Evolutionary conservation across 768 basidiomycete species (phyloP), one percentile per base, ranked within the genome.

Genomic region (Dacryopinax primogenitus): DNA sequence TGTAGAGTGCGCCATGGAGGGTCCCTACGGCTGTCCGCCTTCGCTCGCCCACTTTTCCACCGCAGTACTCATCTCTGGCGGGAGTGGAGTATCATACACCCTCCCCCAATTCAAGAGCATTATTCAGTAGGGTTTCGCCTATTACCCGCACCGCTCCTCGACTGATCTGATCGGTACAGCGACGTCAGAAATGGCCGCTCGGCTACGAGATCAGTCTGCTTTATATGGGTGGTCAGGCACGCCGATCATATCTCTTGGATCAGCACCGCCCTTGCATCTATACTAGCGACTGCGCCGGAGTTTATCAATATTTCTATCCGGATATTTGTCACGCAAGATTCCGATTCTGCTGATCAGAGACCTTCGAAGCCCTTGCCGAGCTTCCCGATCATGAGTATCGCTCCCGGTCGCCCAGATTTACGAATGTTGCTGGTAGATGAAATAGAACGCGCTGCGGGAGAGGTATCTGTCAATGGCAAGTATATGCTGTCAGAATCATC

Each of bases 41-140:
- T 41, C 65, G 63, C 33, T 73, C 23, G 63, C 66, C 21, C 65
- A 68, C 32, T 70, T 67, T 62, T 70, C 73, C 33, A 69, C 68
- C 32, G 69, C 72, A 15, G 33, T 74, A n/a, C 66, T 74, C 33
- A 66, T 74, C 51, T 66, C 70, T 66, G 73, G 72, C 70, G 62
- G 66, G 71, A 65, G 30, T 66, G 37, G 30, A 21, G 63, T 64
- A 21, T 39, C 63, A 23, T 64, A 64, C 41, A 64, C 63, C 26
- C 39, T 64, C 2, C 41, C 63, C 13, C 41, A 37, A 30, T 45
- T 64, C 18, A 23, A 44, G 18, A 39, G 39, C 41, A 35, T 39
- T n/a, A 44, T 64, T 2, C 26, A 64, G 63, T 64, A 45, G 6
- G 63, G 13, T 12, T n/a, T n/a, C 35, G 37, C n/a, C 6, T 30